Conservation (phyloP, 352 stramenopile genomes). For the Phytophthora nicotianae region DNA sequence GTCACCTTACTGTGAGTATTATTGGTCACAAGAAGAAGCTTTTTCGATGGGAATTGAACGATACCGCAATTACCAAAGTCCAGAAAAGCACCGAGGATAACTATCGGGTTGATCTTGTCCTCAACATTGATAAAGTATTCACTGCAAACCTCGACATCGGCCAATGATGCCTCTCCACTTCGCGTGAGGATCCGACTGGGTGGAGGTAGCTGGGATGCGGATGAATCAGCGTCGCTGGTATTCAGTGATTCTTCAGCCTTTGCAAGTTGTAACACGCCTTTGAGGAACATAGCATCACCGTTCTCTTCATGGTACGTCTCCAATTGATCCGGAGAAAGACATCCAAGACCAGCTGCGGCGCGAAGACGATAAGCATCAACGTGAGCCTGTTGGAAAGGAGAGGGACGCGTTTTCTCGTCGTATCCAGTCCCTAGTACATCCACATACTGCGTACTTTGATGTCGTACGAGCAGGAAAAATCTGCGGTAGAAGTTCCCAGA, state of each 20-base stretch:
- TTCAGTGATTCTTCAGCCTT: slow-evolving; percentile 24
- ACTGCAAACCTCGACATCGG: slow-evolving; percentile 72
- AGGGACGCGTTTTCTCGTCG: slow-evolving; percentile 88
- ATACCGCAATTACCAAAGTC: slow-evolving; percentile 84
- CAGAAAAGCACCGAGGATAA: slow-evolving; percentile 48
- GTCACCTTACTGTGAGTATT: slow-evolving; percentile 89
- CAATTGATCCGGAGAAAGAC: slow-evolving; percentile 83
- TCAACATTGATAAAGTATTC: slow-evolving; percentile 87
- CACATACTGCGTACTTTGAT: slow-evolving; percentile 86
- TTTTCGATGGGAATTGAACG: slow-evolving; percentile 65
- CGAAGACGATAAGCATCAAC: slow-evolving; percentile 85
- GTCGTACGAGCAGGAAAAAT: slow-evolving; percentile 85
- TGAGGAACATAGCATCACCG: slow-evolving; percentile 68
- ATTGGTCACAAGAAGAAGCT: slow-evolving; percentile 83
- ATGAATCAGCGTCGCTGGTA: slow-evolving; percentile 9
- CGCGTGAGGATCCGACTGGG: slow-evolving; percentile 68
- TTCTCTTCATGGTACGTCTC: slow-evolving; percentile 76
- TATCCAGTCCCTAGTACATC: slow-evolving; percentile 91
- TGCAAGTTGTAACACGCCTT: slow-evolving; percentile 47
- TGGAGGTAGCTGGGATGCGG: slow-evolving; percentile 13
- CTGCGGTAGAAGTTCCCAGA: slow-evolving; percentile 92
- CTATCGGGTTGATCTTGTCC: slow-evolving; percentile 59
- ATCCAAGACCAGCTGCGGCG: slow-evolving; percentile 55
- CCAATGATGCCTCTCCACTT: slow-evolving; percentile 82
- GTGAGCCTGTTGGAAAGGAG: slow-evolving; percentile 91